phyloP scores from a whole-genome alignment of 1,139 yeast species.

The Kodamaea fungicola region DNA sequence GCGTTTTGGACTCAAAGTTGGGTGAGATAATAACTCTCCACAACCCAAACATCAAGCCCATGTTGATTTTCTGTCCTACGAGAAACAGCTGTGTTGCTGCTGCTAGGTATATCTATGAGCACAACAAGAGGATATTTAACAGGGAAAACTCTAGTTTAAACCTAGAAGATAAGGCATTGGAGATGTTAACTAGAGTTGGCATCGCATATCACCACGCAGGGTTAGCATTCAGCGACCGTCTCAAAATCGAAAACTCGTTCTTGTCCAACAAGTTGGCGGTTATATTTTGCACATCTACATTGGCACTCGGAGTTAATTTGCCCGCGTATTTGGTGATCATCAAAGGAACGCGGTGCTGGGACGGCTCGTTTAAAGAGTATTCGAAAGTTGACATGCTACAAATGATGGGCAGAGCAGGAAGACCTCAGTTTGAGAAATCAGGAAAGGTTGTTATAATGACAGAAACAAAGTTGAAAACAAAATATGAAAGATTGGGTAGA shows the following conservation, averaged over 20 bases:
- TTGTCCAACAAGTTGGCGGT: constrained; percentile 38
- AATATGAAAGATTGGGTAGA: constrained; percentile 32
- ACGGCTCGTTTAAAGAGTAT: constrained; percentile 46
- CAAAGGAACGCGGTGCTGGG: constrained; percentile 56
- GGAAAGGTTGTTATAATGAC: constrained; percentile 57
- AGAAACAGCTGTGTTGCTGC: constrained; percentile 45
- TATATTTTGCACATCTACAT: constrained; percentile 55
- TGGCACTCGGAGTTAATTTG: constrained; percentile 60
- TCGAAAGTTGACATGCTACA: constrained; percentile 55
- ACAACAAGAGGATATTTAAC: background rate
- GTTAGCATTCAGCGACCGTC: constrained; percentile 41
- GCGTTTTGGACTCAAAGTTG: constrained; percentile 31
- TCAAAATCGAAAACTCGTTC: constrained; percentile 41
- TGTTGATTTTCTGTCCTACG: constrained; percentile 52
- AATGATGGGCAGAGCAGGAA: constrained; percentile 62
- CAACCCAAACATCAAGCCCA: constrained; percentile 35
- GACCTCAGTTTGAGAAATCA: constrained; percentile 51
- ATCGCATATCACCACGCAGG: constrained; percentile 63
- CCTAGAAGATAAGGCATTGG: constrained; percentile 27
- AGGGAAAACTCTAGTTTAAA: background rate
- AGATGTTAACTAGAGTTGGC: constrained; percentile 25
- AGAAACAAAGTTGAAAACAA: constrained; percentile 25
- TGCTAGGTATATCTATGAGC: constrained; percentile 32
- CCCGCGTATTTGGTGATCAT: constrained; percentile 60
- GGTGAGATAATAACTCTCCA: constrained; percentile 27